Base-by-base conservation (phyloP, 2,329 filamentous ascomycete genomes). In the Aspergillus sergii region DNA sequence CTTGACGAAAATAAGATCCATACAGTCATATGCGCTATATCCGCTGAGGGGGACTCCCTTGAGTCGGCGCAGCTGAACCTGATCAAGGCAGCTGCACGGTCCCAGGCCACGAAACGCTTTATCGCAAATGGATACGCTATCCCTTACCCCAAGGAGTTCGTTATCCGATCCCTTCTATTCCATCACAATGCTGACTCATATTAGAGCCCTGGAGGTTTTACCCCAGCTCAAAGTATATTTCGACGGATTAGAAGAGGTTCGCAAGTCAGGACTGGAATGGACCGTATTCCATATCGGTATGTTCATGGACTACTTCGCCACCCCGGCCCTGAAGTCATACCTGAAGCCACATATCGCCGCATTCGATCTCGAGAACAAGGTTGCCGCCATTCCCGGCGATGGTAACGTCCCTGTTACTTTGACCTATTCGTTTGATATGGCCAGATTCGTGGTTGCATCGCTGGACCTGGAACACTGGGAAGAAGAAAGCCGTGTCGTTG, bases 341-440 rank as follows among this genome's bases (percentile, higher is more conserved):
- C 36, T 72, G 12, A 56, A 58, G 1, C 68, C 65, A 4, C 54
- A 63, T 14, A 57, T 63, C 1, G 58, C 69, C 8, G 64, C 64
- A 1, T 10, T 75, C 1, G 72, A 74, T 41, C 60, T 72, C 2
- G 32, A 30, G 1, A 61, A 63, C 43, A 67, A 64, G 19, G 30
- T 53, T 2, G 72, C 72, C 2, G 72, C 65, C 0, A 70, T 74
- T 21, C 70, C 70, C 0, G 72, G 68, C 1, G 34, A 59, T 11
- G 70, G 72, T 2, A 62, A 68, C n/a, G 43, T 32, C 1, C 64
- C 62, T 2, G 57, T 73, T 0, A 64, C 60, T 4, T 67, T 71
- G 10, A 73, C 71, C 1, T 64, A 74, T 36, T 69, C 69, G 7
- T 68, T 64, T 16, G 72, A 75, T 23, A 57, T 75, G 9, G 73